Base-by-base conservation (phyloP, 169 alveolate species). In the Plasmodium blacklocki region DNA sequence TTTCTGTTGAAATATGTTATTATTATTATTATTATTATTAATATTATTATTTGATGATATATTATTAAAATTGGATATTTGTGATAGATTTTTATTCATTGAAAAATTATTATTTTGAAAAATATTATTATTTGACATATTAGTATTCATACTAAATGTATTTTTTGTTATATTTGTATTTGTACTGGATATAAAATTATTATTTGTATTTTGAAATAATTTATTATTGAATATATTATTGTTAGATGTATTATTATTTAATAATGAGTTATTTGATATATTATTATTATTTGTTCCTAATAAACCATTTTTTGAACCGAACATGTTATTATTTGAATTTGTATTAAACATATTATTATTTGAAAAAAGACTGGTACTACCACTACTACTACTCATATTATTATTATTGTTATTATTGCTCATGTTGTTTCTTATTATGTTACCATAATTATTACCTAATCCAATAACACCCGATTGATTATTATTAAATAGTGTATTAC, bases 361-460 rank as follows among this genome's bases (percentile, higher is more conserved):
- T 12, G 71, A 62, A 21, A 23, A 21, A 5, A 21, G 9, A 23
- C 19, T 62, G 9, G 45, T 11, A 62, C 32, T 62, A 62, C 71
- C 23, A 21, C n/a, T 11, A 62, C 71, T 62, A 21, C n/a, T 11
- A 60, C 23, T 26, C 39, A 26, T 2, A 26, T 26, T 26, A 26
- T 26, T 26, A 26, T 1, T 60, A 8, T 26, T 19, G 7, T 9
- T 60, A 26, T 60, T 60, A 54, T 54, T 54, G 29, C 32, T 60
- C 18, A n/a, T 66, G 23, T 39, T 66, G 12, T 39, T 62, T 45
- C 63, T 29, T 1, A 11, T 15, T 3, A 63, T 18, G 26, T 23
- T 78, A 59, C 32, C 49, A 23, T 12, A 76, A 32, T 29, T 78
- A 45, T 19, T 78, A 58, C 39, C 39, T n/a, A 66, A 72, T 21